A percentile compares a stretch with the other conserved stretches of the same genome.
Conservation (phyloP, 352 stramenopile genomes). For the Phytophthora multivora region DNA sequence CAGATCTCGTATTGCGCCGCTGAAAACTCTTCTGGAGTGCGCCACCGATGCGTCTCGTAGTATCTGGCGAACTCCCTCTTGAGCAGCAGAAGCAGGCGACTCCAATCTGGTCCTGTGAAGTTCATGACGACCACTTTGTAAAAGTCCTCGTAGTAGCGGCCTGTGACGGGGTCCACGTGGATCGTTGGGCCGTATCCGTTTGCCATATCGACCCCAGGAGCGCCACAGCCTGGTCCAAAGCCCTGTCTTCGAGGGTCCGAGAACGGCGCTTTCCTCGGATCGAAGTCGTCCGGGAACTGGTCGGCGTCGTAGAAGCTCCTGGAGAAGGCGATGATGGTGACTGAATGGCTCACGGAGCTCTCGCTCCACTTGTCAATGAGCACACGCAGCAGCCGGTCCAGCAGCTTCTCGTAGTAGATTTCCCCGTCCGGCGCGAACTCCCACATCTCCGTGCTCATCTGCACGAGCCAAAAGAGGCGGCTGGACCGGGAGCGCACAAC, state of each 20-base stretch:
- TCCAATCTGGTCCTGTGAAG: constrained; percentile 92
- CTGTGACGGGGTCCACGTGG: constrained; percentile 57
- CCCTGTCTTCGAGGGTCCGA: constrained; percentile 52
- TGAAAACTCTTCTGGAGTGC: constrained; percentile 52
- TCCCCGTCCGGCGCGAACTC: constrained; percentile 88
- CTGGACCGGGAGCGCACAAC: constrained; percentile 94
- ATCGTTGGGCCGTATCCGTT: constrained; percentile 61
- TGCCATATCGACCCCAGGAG: constrained; percentile 34
- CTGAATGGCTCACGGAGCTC: constrained; percentile 85
- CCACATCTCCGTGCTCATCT: constrained; percentile 96
- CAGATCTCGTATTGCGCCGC: constrained; percentile 64
- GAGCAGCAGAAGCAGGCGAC: constrained; percentile 88
- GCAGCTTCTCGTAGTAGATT: constrained; percentile 92
- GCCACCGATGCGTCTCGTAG: constrained; percentile 76
- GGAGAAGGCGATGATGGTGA: constrained; percentile 94
- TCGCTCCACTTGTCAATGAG: constrained; percentile 89
- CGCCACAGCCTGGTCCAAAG: constrained; percentile 40
- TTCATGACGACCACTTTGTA: constrained; percentile 87
- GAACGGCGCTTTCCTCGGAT: constrained; percentile 50
- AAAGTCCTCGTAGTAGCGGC: constrained; percentile 77
- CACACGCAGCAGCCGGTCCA: constrained; percentile 75
- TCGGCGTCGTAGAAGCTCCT: constrained; percentile 84
- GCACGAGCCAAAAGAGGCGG: constrained; percentile 97
- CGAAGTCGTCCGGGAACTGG: constrained; percentile 67
- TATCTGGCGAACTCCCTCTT: constrained; percentile 96